phyloP scores from a whole-genome alignment of 768 basidiomycete species.

The Chalciporus sphaerocephalus region DNA sequence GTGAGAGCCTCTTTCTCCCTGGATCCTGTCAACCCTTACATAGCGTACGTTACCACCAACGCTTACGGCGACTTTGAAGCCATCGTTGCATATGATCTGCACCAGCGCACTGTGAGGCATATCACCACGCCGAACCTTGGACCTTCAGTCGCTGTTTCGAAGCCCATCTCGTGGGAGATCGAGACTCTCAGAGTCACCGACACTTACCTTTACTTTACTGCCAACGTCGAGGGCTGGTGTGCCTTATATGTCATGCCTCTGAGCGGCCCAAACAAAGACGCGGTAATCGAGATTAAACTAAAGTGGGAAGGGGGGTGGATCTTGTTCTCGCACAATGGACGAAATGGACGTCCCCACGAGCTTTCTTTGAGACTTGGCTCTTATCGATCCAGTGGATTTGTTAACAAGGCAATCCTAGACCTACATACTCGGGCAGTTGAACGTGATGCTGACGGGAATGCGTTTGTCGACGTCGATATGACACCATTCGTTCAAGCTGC shows the following conservation, averaged over 20 bases:
- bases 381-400: slow-evolving; percentile 26
- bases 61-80: slow-evolving; percentile 39
- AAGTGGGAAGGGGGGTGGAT: slow-evolving; percentile 32
- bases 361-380: slow-evolving; percentile 32
- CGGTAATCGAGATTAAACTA: slow-evolving; percentile 32
- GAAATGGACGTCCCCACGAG: slow-evolving; percentile 33
- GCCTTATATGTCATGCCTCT: slow-evolving; percentile 30
- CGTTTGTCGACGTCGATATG: slow-evolving; percentile 27
- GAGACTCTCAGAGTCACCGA: slow-evolving; percentile 23
- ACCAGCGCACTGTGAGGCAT: slow-evolving; percentile 29
- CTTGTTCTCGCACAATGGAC: slow-evolving; percentile 27
- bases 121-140: slow-evolving; percentile 35
- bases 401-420: slow-evolving; percentile 30
- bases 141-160: slow-evolving; percentile 28
- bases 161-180: slow-evolving; percentile 36
- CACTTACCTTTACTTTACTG: slow-evolving; percentile 30
- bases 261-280: slow-evolving; percentile 24
- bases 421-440: slow-evolving; percentile 15
- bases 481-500: slow-evolving; percentile 33
- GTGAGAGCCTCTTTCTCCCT: slow-evolving; percentile 28
- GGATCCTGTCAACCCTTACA: slow-evolving; percentile 26
- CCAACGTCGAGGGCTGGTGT: slow-evolving; percentile 39
- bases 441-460: slow-evolving; percentile 20
- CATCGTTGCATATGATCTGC: slow-evolving; percentile 33
- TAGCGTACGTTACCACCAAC: slow-evolving; percentile 33